Evolutionary conservation across 2,329 filamentous ascomycete species (phyloP).

Genomic region (Sclerotinia minor): DNA sequence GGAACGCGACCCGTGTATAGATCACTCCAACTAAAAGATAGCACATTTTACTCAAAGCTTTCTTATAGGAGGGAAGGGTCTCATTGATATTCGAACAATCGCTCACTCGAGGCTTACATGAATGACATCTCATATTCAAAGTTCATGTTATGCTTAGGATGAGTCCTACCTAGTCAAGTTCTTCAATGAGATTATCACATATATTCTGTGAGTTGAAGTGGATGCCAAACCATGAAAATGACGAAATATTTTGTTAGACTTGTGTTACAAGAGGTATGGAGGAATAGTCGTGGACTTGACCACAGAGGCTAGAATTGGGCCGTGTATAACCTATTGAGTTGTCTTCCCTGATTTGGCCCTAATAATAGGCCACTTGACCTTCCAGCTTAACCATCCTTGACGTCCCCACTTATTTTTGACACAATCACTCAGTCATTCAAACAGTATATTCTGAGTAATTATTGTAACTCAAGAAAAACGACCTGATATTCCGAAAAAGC

Average conservation of each 20-base stretch:
- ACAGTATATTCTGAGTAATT: not conserved
- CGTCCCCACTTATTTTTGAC: not conserved
- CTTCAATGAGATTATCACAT: not conserved
- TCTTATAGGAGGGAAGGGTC: not conserved
- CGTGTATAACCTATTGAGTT: not conserved
- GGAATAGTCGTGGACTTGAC: not conserved
- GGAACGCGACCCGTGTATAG: too few relatives aligned
- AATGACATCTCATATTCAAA: not conserved
- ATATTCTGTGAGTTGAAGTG: not conserved
- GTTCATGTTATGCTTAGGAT: not conserved
- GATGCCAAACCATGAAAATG: not conserved
- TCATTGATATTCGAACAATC: not conserved
- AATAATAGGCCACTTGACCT: conserved; percentile 6
- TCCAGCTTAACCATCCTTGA: not conserved
- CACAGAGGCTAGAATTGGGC: not conserved
- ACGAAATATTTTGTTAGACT: not conserved
- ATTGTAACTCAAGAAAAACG: conserved; percentile 20
- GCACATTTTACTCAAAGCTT: not conserved
- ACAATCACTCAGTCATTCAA: conserved; percentile 19
- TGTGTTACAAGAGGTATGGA: not conserved
- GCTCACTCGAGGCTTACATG: not conserved
- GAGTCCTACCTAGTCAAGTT: not conserved
- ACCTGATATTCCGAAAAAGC: conserved; percentile 26
- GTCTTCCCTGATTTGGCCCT: not conserved
- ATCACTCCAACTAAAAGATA: not conserved